A percentile compares a stretch with the other conserved stretches of the same genome.
phyloP scores from a whole-genome alignment of 305 asterid genomes.

The Solanum aculeatissimum region DNA sequence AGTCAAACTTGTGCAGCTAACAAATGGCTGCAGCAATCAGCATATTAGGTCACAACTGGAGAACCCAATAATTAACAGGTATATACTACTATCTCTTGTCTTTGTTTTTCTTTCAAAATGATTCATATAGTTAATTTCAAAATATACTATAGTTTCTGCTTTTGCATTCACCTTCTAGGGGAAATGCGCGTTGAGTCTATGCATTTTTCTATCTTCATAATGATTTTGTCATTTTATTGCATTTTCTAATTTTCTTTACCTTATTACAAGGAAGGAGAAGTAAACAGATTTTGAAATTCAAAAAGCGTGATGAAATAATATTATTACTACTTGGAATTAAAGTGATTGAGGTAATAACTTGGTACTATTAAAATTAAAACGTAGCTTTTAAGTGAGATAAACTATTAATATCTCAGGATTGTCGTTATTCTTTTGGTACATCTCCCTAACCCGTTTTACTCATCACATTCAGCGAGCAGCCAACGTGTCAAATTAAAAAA shows the following conservation, averaged over 20 bases:
- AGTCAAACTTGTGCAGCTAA: neutral
- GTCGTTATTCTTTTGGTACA: neutral
- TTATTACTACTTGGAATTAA: neutral
- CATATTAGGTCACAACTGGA: neutral
- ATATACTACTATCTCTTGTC: neutral
- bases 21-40: neutral
- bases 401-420: neutral
- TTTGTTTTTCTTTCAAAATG: neutral
- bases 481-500: too few relatives aligned
- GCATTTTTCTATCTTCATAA: neutral
- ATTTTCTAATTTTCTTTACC: neutral
- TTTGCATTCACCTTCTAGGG: neutral
- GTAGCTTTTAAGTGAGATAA: neutral
- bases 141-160: neutral
- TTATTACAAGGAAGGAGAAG: neutral
- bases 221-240: neutral
- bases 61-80: neutral
- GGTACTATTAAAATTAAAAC: neutral
- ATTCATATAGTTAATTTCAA: neutral
- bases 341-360: neutral
- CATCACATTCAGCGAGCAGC: too few relatives aligned
- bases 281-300: neutral
- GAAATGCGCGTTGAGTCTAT: neutral
- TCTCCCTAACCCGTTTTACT: neutral
- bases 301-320: neutral